phyloP scores from a whole-genome alignment of 208 protist species.

The Naegleria fowleri region DNA sequence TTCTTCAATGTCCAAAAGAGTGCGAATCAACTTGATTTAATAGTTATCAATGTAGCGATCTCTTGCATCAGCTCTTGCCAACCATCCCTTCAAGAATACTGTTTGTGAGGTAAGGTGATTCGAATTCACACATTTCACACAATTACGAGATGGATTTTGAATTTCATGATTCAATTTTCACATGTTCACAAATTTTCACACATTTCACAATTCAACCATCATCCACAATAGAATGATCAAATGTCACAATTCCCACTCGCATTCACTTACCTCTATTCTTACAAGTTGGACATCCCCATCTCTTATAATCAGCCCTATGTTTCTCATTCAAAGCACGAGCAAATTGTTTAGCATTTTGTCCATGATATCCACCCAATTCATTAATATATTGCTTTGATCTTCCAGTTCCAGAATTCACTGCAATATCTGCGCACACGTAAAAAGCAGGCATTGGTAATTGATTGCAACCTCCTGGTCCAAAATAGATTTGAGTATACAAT shows the following conservation, averaged over 20 bases:
- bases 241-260: too few relatives aligned
- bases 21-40: not conserved
- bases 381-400: not conserved
- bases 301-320: not conserved
- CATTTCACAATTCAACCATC: too few relatives aligned
- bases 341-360: not conserved
- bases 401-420: not conserved
- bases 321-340: not conserved
- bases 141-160: too few relatives aligned
- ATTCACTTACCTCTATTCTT: too few relatives aligned
- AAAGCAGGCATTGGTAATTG: not conserved
- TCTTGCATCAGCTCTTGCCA: not conserved
- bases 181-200: too few relatives aligned
- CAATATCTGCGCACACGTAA: not conserved
- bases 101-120: not conserved
- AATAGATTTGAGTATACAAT: not conserved
- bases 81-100: not conserved
- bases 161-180: too few relatives aligned
- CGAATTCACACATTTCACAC: too few relatives aligned
- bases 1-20: too few relatives aligned
- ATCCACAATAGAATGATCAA: too few relatives aligned
- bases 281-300: not conserved
- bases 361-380: not conserved
- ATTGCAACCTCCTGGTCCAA: not conserved
- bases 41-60: not conserved